phyloP scores from a whole-genome alignment of 257 asterid genomes.

The Henckelia pumila region DNA sequence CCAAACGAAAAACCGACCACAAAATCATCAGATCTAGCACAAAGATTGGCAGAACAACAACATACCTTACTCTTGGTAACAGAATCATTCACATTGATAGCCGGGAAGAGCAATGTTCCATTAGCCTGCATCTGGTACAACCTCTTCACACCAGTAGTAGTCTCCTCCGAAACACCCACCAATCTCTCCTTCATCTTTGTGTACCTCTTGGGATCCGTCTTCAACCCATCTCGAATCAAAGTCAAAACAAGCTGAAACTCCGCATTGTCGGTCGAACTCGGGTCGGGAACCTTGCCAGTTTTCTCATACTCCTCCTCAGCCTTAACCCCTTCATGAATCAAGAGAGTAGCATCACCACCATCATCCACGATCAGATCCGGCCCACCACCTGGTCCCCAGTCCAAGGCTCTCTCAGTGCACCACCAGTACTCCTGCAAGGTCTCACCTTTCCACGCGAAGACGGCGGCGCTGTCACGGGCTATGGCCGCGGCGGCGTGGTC shows the following conservation, averaged over 20 bases:
- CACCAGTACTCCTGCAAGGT: not conserved
- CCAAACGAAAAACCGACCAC: not conserved
- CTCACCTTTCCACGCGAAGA: not conserved
- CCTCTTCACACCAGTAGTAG: conserved; percentile 57
- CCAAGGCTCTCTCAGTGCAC: not conserved
- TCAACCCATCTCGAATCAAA: conserved; percentile 39
- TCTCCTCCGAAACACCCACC: conserved; percentile 53
- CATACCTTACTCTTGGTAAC: conserved; percentile 46
- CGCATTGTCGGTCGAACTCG: conserved; percentile 38
- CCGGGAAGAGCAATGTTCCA: conserved; percentile 33
- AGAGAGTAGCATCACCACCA: conserved; percentile 48
- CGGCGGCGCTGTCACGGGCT: not conserved
- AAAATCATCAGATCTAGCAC: not conserved
- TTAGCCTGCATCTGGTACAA: conserved; percentile 49
- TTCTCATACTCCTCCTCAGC: conserved; percentile 43
- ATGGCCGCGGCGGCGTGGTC: not conserved
- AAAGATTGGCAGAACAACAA: not conserved
- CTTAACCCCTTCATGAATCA: conserved; percentile 52
- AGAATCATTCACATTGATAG: conserved; percentile 32
- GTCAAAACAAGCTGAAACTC: conserved; percentile 47
- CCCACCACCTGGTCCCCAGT: conserved; percentile 42
- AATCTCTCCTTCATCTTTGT: conserved; percentile 8
- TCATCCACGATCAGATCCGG: conserved; percentile 49
- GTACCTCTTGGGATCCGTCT: conserved; percentile 36
- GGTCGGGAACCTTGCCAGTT: conserved; percentile 37